These are phyloP conservation scores for Scenedesmus sp. DNA, from an alignment of 163 green algal species.

Conservation along the genomic window DNA sequence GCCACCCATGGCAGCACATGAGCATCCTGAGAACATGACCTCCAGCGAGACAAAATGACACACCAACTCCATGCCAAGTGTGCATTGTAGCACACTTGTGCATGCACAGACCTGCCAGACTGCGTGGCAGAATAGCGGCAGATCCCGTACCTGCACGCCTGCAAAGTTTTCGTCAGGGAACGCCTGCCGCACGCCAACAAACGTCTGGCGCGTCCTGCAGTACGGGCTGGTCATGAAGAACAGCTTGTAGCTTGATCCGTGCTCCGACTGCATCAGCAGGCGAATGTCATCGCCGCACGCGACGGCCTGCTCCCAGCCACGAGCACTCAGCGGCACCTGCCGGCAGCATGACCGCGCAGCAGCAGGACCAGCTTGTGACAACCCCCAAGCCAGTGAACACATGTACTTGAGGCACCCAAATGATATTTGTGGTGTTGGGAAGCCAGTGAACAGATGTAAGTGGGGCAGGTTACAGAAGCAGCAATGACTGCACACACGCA, in stretches of 20 bases:
- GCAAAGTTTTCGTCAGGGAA: constrained; percentile 63
- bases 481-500: too few species aligned
- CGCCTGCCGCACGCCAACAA: constrained; percentile 48
- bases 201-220: constrained; percentile 55
- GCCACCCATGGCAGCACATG: background rate
- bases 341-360: background rate
- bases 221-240: constrained; percentile 55
- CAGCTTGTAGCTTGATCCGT: constrained; percentile 49
- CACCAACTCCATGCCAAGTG: background rate
- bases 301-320: constrained; percentile 48
- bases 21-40: background rate
- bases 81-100: too few species aligned
- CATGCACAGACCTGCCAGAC: too few species aligned
- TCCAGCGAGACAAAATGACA: background rate
- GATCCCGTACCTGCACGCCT: constrained; percentile 68
- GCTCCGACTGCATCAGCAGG: constrained; percentile 20
- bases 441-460: too few species aligned
- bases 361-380: background rate
- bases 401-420: too few species aligned
- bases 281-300: constrained; percentile 20
- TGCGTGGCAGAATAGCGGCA: too few species aligned
- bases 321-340: constrained; percentile 50
- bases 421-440: too few species aligned
- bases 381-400: too few species aligned
- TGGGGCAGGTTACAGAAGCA: too few species aligned